Evolutionary conservation across 306 rosid genomes (phyloP), one percentile per base, ranked within the genome.

Genomic region (Quercus cerris): DNA sequence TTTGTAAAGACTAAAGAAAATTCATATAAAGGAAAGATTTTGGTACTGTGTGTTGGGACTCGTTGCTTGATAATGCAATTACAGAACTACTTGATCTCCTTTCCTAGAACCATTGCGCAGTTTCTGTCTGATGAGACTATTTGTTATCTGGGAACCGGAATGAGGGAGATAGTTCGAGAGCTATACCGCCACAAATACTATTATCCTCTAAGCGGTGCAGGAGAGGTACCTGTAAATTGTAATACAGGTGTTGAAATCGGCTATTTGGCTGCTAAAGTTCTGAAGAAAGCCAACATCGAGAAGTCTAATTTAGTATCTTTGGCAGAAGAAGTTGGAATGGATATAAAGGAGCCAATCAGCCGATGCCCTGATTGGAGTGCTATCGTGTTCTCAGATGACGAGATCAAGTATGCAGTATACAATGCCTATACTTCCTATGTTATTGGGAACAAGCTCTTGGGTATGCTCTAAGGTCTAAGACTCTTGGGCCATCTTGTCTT

Each of bases 241-340:
- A 19, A 0, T 41, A 27, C 58, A 13, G 38, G 35, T 5, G 75
- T 78, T 5, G 38, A 20, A 5, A 1, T 79, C 23, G 82, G 38
- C 31, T 6, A 19, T 33, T 71, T 72, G 77, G 73, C 78, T 2
- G 82, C 77, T 12, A 46, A 46, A 46, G 14, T 11, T 46, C 52
- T 46, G 12, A 46, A 11, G 52, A 46, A 46, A 46, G 19, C 59
- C 1, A 35, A 55, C 52, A 30, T 19, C 7, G 27, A 61, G 44
- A 2, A 0, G 1, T 1, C 8, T 5, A 3, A 8, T 1, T 12
- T 59, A 12, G 9, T 6, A 5, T 15, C 30, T 7, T 59, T 79
- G 25, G 82, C 62, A 6, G 33, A 25, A 17, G 82, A 71, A 59
- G 62, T 61, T 59, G 72, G 73, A 25, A 2, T 79, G 6, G 76